Evolutionary conservation across 2,329 filamentous ascomycete species (phyloP), one percentile per base, ranked within the genome.

Genomic region (Penicillium sp.): DNA sequence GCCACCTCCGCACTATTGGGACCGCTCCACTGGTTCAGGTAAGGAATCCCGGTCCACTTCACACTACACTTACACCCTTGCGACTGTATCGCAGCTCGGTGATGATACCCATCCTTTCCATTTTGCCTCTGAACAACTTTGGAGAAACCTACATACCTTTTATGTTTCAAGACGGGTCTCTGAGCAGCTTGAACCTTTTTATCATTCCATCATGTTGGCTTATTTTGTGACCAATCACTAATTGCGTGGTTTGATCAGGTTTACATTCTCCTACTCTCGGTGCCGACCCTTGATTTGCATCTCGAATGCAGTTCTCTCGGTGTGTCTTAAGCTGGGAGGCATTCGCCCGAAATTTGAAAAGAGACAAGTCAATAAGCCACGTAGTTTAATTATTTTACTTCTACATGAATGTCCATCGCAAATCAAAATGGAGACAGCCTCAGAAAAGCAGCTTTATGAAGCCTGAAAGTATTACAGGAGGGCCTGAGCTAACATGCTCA

Each of bases 371-470:
- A 10, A 13, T 5, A 12, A 29, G 28, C 28, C 28, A 29, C 28
- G 28, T 29, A 29, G 10, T 29, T 29, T 10, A 5, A 27, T 27
- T 23, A 1, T 23, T 23, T 4, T 23, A 23, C 20, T 23, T 23
- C 20, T 23, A 23, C 3, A 23, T 23, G 4, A 23, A 23, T 23
- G 3, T 4, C 12, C 18, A 18, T 38, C 35, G 24, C 24, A 25
- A 15, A 9, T 8, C 5, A 4, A 25, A 38, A 42, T 49, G 41
- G 41, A 49, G 35, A 49, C 41, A 20, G 6, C 56, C 87, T 47
- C 58, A 74, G 55, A 41, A 68, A 60, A 62, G 58, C 77, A 79
- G 4, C 40, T 58, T 59, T 53, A 44, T 18, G 15, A 40, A 32
- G 24, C 15, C 15, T 15, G 41, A 49, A 27, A 44, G 32, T 6